phyloP scores from a whole-genome alignment of 257 asterid genomes.

The Nicotiana obtusifolia region DNA sequence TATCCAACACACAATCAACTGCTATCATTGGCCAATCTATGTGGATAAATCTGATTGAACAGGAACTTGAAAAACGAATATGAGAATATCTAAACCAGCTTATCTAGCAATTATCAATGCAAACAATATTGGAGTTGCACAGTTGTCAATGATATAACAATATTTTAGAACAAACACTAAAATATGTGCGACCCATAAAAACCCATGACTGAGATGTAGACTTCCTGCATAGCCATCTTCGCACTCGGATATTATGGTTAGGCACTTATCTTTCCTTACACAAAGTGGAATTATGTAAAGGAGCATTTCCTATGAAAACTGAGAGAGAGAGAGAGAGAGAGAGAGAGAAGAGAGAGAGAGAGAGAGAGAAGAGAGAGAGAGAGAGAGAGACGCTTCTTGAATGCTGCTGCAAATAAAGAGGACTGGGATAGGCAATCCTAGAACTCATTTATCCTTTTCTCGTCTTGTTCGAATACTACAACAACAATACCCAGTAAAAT shows the following conservation, averaged over 20 bases:
- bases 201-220: not conserved
- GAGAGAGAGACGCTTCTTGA: not conserved
- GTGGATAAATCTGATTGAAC: not conserved
- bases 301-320: not conserved
- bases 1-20: not conserved
- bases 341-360: too few relatives aligned
- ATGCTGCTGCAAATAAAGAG: not conserved
- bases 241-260: not conserved
- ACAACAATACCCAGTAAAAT: not conserved
- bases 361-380: too few relatives aligned
- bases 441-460: too few relatives aligned
- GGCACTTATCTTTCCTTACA: not conserved
- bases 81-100: not conserved
- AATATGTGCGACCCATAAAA: not conserved
- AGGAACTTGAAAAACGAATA: not conserved
- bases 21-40: not conserved
- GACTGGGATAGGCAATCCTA: not conserved
- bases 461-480: too few relatives aligned
- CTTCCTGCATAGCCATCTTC: not conserved
- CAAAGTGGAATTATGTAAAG: not conserved
- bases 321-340: not conserved
- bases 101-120: not conserved
- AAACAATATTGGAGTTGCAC: not conserved
- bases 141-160: not conserved
- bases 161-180: not conserved